Evolutionary conservation across 495 filamentous ascomycete species (phyloP), one percentile per base, ranked within the genome.

Genomic region (Elaphomyces granulatus): DNA sequence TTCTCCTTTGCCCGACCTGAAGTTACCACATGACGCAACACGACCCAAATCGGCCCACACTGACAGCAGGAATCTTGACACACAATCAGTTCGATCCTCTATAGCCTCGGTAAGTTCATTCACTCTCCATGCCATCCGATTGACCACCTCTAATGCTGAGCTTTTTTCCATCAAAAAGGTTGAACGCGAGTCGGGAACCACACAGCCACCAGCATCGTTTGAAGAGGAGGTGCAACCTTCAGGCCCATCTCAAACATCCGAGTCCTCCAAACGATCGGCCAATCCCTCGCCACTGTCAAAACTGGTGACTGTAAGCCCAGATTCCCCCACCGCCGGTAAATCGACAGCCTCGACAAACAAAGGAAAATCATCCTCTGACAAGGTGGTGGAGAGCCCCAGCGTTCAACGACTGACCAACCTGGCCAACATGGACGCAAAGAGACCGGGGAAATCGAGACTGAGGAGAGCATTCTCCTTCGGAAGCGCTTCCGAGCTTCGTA

Each of bases 391-490:
- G 37, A 92, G 82, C 41, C 73, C 81, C 32, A 87, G 87, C 8
- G 77, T 81, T 2, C 75, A 82, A 51, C 83, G 87, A 35, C 68
- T 94, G 30, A 72, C 80, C 8, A 85, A 85, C 8, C 62, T 96
- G 26, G 82, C 75, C 35, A 83, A 88, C 41, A 84, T 78, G 47
- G 78, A 78, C 21, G 59, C 66, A 1, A 75, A 72, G 48, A 80
- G 72, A 45, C 78, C 78, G 42, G 84, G 77, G 40, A 88, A 94
- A 62, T 92, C 92, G 42, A 71, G 88, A 37, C 63, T 99, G 34
- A 72, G 90, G 41, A 75, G 90, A 51, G 90, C 90, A 2, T 95
- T 99, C 56, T 96, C 92, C 0, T 99, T 99, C 59, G 87, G 90
- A 15, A 95, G 92, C 54, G 83, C 88, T 32, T 84, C 87, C 8